These are phyloP conservation scores for Neospora caninum DNA, from an alignment of 169 alveolate species.

Conservation along the genomic window DNA sequence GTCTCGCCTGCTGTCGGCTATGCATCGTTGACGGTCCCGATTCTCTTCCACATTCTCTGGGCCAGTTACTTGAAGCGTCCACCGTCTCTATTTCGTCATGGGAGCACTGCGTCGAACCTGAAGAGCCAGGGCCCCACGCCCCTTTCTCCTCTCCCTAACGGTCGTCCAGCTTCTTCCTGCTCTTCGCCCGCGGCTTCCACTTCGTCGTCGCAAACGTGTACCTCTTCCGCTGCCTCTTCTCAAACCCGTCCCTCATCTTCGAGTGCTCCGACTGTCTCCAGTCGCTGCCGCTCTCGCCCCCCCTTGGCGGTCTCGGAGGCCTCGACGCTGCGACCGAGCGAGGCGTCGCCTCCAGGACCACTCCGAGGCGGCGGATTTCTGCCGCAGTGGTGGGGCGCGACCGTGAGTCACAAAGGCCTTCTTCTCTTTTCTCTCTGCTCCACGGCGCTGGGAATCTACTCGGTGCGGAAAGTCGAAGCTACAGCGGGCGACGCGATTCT, in stretches of 20 bases:
- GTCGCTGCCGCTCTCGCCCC: too few species aligned
- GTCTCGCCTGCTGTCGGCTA: neutral
- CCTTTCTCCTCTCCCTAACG: neutral
- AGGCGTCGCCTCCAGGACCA: neutral
- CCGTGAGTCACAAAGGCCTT: neutral
- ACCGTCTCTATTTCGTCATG: neutral
- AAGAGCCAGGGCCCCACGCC: neutral
- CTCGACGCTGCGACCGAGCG: neutral
- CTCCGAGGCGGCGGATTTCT: neutral
- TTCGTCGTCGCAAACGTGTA: neutral
- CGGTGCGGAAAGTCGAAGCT: neutral
- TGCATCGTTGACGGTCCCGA: neutral
- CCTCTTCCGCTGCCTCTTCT: neutral
- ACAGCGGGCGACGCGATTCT: neutral
- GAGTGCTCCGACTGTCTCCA: too few species aligned
- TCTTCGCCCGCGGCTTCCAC: neutral
- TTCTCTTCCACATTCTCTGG: neutral
- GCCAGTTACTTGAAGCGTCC: neutral
- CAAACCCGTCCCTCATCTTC: too few species aligned
- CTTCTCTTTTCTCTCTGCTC: neutral
- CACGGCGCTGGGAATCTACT: neutral
- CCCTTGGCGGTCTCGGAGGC: neutral
- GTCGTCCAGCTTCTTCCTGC: neutral
- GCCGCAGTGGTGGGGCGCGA: slow-evolving; percentile 24
- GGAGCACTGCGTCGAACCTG: neutral